These are phyloP conservation scores for Penicillium subrubescens DNA, from an alignment of 495 filamentous ascomycete species.

Conservation along the genomic window DNA sequence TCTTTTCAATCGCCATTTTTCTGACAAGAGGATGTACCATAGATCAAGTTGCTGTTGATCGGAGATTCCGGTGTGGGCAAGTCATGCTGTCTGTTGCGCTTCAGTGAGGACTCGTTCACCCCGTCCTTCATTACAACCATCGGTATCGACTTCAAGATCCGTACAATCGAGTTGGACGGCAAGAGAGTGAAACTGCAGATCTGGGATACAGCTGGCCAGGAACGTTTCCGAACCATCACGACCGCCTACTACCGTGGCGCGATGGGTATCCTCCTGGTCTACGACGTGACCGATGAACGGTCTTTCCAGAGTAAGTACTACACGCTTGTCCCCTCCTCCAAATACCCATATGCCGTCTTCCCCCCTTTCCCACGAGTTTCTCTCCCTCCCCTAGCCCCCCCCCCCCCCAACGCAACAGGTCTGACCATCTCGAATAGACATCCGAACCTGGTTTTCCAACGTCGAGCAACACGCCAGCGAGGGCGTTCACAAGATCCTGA, in stretches of 20 bases:
- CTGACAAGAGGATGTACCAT: conserved; percentile 5
- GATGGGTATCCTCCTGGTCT: conserved; percentile 97
- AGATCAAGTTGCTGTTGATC: conserved; percentile 99
- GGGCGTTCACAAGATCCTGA: conserved; percentile 99
- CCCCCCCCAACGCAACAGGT: background rate
- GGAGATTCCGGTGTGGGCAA: conserved; percentile 98
- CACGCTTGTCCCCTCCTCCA: too few relatives aligned
- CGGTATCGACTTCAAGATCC: conserved; percentile 99
- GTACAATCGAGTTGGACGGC: conserved; percentile 96
- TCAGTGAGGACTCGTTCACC: conserved; percentile 98
- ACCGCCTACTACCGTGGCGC: conserved; percentile 98
- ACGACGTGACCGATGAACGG: conserved; percentile 96
- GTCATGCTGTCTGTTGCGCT: conserved; percentile 96
- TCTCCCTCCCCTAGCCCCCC: background rate
- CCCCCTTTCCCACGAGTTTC: too few relatives aligned
- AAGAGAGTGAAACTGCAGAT: conserved; percentile 99
- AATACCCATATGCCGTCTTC: background rate
- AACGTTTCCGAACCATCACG: conserved; percentile 97
- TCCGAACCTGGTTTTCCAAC: conserved; percentile 98
- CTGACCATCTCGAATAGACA: conserved; percentile 61
- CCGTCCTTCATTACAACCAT: conserved; percentile 99
- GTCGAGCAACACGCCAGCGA: conserved; percentile 99
- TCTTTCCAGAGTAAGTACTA: conserved; percentile 89
- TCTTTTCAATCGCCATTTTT: background rate
- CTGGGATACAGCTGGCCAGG: conserved; percentile 98